Evolutionary conservation across 2,329 filamentous ascomycete genomes (phyloP).

Genomic region (Lasiodiplodia citricola): DNA sequence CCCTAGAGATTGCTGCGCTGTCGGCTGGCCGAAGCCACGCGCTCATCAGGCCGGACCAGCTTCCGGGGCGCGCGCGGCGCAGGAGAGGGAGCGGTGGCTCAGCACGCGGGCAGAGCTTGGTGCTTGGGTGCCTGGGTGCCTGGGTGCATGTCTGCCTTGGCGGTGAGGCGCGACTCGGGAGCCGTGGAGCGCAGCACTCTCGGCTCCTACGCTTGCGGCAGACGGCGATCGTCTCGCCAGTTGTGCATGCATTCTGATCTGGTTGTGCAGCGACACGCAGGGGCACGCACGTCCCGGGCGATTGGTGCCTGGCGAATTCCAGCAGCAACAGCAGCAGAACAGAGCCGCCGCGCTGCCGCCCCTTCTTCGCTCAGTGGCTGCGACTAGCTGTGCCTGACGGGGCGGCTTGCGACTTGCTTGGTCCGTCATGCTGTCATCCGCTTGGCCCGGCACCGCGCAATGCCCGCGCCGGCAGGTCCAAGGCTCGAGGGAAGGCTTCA

Average conservation of each 20-base stretch:
- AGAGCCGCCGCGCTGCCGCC: slow-evolving; percentile 20
- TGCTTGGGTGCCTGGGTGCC: neutral
- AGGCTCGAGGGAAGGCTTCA: slow-evolving; percentile 3
- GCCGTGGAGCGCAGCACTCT: neutral
- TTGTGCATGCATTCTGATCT: slow-evolving; percentile 16
- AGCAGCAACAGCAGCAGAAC: slow-evolving; percentile 4
- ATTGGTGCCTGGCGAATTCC: slow-evolving; percentile 19
- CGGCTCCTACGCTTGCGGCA: slow-evolving; percentile 1
- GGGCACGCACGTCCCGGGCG: slow-evolving; percentile 22
- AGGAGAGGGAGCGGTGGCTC: neutral
- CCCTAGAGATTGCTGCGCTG: slow-evolving; percentile 12
- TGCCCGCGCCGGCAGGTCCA: neutral
- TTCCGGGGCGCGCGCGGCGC: neutral
- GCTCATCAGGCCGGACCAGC: slow-evolving; percentile 16
- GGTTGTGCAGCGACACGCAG: slow-evolving; percentile 9
- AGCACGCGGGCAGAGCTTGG: neutral
- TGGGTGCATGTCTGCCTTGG: neutral
- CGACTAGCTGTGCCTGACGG: slow-evolving; percentile 16
- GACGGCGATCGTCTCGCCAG: slow-evolving; percentile 1
- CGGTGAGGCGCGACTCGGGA: neutral
- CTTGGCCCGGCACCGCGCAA: neutral
- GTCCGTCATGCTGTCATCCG: slow-evolving; percentile 22
- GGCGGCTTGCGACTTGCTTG: neutral
- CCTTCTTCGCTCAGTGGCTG: slow-evolving; percentile 8
- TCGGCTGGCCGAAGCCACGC: slow-evolving; percentile 22